Evolutionary conservation across 129 eudicot genomes (phyloP), one percentile per base, ranked within the genome.

Genomic region (Arctium minus): DNA sequence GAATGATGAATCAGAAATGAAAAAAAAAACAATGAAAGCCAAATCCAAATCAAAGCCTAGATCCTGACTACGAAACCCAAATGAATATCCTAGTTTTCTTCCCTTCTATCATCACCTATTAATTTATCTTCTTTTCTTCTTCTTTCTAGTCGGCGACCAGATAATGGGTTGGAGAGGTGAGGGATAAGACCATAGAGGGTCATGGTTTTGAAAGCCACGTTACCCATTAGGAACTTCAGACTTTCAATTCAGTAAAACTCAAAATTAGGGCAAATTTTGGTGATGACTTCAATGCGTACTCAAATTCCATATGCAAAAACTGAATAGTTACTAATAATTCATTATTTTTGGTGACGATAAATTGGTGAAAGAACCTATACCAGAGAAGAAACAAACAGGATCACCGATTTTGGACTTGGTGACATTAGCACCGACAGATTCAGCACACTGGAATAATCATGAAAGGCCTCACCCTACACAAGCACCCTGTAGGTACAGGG

Each of bases 391-490:
- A 73, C 92, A 88, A 79, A 92, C 97, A 13, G 81, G 85, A 37
- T 88, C 92, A 12, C 97, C 92, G 15, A 86, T 74, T 68, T 74
- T 92, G 84, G 90, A 87, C 68, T 70, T 78, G 72, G 89, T 77
- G 79, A 92, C 94, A 6, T 36, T 72, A 11, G 81, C 78, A 1
- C 91, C 91, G 36, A 90, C 82, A 0, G 89, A 67, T 1, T 90
- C 92, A 53, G 90, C 92, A 82, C 70, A 38, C 94, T 92, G 46
- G 94, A 88, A 79, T 81, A 90, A 84, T 92, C 94, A 65, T 65
- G 33, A 65, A 9, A 65, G 70, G 70, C 70, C 70, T 22, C 10
- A 62, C 70, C 31, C 70, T 62, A 31, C 70, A 62, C 68, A 62
- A 22, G 10, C 70, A 62, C 31, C 70, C 70, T 62, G 31, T 22